Percentiles rank a stretch among this genome's conserved stretches.
These are phyloP conservation scores for Triticum aestivum DNA, from an alignment of 176 grass and related monocot species.

Conservation along the genomic window DNA sequence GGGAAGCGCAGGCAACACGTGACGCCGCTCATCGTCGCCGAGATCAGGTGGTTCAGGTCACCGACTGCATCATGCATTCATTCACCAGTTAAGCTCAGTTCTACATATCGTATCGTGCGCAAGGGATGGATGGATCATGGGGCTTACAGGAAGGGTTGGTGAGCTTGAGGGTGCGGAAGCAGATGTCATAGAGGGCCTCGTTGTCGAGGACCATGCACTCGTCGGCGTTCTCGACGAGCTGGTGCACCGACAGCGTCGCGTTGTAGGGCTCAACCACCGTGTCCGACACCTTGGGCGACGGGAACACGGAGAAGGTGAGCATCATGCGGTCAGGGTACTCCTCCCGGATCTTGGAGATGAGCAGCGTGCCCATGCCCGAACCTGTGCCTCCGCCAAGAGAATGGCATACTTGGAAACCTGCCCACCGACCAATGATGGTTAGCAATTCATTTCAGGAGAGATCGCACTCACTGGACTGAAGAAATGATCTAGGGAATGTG, in stretches of 20 bases:
- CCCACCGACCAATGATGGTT: too few species aligned
- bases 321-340: slow-evolving; percentile 69
- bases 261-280: slow-evolving; percentile 76
- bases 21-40: slow-evolving; percentile 84
- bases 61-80: slow-evolving; percentile 39
- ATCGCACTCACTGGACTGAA: neutral
- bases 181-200: slow-evolving; percentile 71
- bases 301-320: slow-evolving; percentile 78
- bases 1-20: slow-evolving; percentile 91
- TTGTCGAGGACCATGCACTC: slow-evolving; percentile 82
- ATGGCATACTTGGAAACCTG: slow-evolving; percentile 75
- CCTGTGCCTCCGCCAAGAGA: slow-evolving; percentile 55
- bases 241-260: slow-evolving; percentile 67
- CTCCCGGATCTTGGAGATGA: slow-evolving; percentile 65
- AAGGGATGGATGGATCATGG: neutral
- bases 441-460: neutral
- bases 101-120: too few species aligned
- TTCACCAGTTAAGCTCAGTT: too few species aligned
- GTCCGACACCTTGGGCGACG: slow-evolving; percentile 70
- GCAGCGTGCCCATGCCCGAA: slow-evolving; percentile 56
- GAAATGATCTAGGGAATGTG: neutral
- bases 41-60: slow-evolving; percentile 88
- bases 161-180: slow-evolving; percentile 77
- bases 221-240: slow-evolving; percentile 75
- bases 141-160: slow-evolving; percentile 65